phyloP scores from a whole-genome alignment of 2,329 filamentous ascomycete species.

The Phaeosphaeriaceae sp. region DNA sequence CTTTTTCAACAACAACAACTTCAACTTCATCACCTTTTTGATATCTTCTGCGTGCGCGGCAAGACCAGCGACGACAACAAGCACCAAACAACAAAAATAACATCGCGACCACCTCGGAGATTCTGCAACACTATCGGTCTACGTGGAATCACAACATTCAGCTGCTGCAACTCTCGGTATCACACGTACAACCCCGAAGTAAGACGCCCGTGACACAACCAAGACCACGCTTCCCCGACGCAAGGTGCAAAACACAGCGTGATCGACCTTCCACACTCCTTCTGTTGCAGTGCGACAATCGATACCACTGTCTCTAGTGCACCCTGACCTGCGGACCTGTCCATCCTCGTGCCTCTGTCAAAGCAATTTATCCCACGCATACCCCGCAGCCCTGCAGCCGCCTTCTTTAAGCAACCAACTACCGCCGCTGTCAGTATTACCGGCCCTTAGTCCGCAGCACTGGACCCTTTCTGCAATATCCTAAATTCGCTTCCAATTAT shows the following conservation, averaged over 20 bases:
- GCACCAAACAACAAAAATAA: slow-evolving; percentile 16
- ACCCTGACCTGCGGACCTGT: slow-evolving; percentile 20
- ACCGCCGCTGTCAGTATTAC: slow-evolving; percentile 31
- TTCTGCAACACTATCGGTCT: slow-evolving; percentile 12
- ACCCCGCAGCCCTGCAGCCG: slow-evolving; percentile 42
- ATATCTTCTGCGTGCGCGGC: slow-evolving; percentile 36
- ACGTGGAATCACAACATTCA: slow-evolving; percentile 18
- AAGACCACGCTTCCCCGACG: slow-evolving; percentile 32
- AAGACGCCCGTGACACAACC: slow-evolving; percentile 33
- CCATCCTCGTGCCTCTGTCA: slow-evolving; percentile 27
- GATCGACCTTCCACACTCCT: slow-evolving; percentile 25
- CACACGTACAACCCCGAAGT: slow-evolving; percentile 34
- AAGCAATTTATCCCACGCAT: slow-evolving; percentile 46
- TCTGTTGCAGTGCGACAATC: slow-evolving; percentile 31
- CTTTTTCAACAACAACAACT: slow-evolving; percentile 17
- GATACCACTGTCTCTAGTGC: slow-evolving; percentile 23
- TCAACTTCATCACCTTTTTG: slow-evolving; percentile 20
- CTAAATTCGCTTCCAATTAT: slow-evolving; percentile 41
- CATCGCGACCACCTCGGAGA: slow-evolving; percentile 6
- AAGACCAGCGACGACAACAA: slow-evolving; percentile 23
- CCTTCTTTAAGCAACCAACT: slow-evolving; percentile 34
- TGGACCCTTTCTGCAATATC: slow-evolving; percentile 32
- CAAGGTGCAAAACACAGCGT: slow-evolving; percentile 31
- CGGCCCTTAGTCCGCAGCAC: slow-evolving; percentile 37
- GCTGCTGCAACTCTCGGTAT: slow-evolving; percentile 28